Base-by-base conservation (phyloP, 139 green algal species). In the Picochlorum sp. region DNA sequence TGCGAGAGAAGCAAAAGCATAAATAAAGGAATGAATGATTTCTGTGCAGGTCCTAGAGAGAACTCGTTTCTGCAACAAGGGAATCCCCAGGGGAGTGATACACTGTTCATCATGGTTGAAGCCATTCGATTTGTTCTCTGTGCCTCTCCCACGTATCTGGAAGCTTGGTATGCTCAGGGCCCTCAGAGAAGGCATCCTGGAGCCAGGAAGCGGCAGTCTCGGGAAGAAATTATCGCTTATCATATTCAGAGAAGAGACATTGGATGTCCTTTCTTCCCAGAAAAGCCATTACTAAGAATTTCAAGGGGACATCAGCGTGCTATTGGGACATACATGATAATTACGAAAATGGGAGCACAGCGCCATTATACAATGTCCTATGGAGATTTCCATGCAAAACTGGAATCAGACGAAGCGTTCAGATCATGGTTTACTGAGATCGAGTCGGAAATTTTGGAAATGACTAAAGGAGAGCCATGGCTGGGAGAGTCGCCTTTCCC, bases 311-410 rank as follows among this genome's bases (percentile, higher is more conserved):
- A 52, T 7, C 76, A 85, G 55, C 57, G 81, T 4, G 79, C 78
- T 4, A 79, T 88, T 8, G 81, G 81, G 25, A 69, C 53, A 47
- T 56, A 73, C 24, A 88, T 88, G 81, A 69, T 82, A 44, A 64
- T 52, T 50, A 87, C 81, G 1, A 66, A 68, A 2, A 55, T 75
- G 29, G 79, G 79, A 45, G 58, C 67, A 5, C 32, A 64, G 20
- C 30, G 67, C 13, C 79, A 87, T 64, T 88, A 87, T 67, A 88
- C 81, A 3, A 32, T 68, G 33, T 61, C 33, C 44, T 88, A 85
- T 61, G 50, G 50, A 33, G 58, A 72, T 10, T 82, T 84, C 49
- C 52, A 61, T 30, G n/a, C 20, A 14, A 72, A 56, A 24, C 37
- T 80, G 31, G 62, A 65, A 22, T 31, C 20, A 1, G 76, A 82